phyloP scores from a whole-genome alignment of 2,329 filamentous ascomycete species.

The Exophiala sp. region DNA sequence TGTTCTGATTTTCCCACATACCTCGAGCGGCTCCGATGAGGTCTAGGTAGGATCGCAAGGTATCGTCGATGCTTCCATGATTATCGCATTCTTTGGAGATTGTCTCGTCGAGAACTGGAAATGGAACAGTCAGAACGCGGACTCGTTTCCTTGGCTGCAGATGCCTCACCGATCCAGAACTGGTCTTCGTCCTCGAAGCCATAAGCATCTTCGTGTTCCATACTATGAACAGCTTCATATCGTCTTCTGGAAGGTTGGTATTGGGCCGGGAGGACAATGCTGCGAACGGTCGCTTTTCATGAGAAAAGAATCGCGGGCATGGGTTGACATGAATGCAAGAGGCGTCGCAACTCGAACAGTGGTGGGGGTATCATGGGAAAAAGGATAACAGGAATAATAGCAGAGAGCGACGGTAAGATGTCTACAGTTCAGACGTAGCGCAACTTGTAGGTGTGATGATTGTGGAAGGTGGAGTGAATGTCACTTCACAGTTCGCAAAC shows the following conservation, averaged over 20 bases:
- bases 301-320: constrained; percentile 7
- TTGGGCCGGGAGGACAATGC: neutral
- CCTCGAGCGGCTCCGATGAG: constrained; percentile 71
- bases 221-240: constrained; percentile 44
- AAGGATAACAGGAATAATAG: no score
- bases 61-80: constrained; percentile 74
- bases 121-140: constrained; percentile 4
- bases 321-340: neutral
- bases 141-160: neutral
- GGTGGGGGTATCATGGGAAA: no score
- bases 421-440: no score
- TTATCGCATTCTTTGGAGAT: constrained; percentile 57
- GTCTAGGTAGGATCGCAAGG: constrained; percentile 76
- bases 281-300: constrained; percentile 11
- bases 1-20: constrained; percentile 31
- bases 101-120: constrained; percentile 63
- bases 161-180: constrained; percentile 74
- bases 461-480: no score
- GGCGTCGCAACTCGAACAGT: neutral
- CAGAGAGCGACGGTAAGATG: no score
- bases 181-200: constrained; percentile 75
- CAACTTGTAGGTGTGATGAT: no score
- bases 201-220: constrained; percentile 63
- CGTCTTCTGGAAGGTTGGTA: constrained; percentile 30
- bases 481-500: no score